Base-by-base conservation (phyloP, 2,329 filamentous ascomycete species). In the Mariannaea sp. region DNA sequence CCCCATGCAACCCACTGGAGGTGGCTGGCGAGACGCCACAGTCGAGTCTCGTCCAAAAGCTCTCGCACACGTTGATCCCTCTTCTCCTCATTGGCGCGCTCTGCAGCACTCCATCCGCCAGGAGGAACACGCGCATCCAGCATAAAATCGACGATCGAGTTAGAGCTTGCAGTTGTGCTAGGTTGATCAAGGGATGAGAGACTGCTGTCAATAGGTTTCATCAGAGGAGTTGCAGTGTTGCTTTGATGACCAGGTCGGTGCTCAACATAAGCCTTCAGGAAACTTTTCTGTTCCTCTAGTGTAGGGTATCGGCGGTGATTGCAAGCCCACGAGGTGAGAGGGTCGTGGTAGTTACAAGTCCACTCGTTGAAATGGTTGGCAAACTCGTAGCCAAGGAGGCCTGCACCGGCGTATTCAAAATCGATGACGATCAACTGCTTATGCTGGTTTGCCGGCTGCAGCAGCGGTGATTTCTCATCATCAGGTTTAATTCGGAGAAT, bases 281-380 rank as follows among this genome's bases (percentile, higher is more conserved):
- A 97, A 29, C 88, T 88, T 56, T 82, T 81, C 69, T 97, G 94
- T 71, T 97, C 88, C 50, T 92, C 89, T 0, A 80, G 74, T 0
- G 80, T 90, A 0, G 94, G 94, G 72, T 96, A 99, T 47, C 76
- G 73, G 47, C 76, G 75, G 5, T 82, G 82, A 65, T 87, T 85
- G 78, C 90, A 93, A 20, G 79, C 83, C 75, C 84, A 85, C 0
- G 90, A 77, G 26, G 74, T 75, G 22, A 77, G 75, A 3, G 83
- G 73, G 68, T 94, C 86, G 69, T 97, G 92, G 73, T 99, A 99
- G 73, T 99, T 93, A 79, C 97, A 97, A 64, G 90, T 89, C 94
- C 94, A 99, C 74, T 99, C 94, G 1, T 90, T 89, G 73, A 99
- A 99, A 73, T 99, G 94, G 71, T 99, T 99, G 53, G 92, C 94